A percentile compares a stretch with the other conserved stretches of the same genome.
Conservation (phyloP, 1,284 basidiomycete genomes). For the Cutaneotrichosporon dermatis region DNA sequence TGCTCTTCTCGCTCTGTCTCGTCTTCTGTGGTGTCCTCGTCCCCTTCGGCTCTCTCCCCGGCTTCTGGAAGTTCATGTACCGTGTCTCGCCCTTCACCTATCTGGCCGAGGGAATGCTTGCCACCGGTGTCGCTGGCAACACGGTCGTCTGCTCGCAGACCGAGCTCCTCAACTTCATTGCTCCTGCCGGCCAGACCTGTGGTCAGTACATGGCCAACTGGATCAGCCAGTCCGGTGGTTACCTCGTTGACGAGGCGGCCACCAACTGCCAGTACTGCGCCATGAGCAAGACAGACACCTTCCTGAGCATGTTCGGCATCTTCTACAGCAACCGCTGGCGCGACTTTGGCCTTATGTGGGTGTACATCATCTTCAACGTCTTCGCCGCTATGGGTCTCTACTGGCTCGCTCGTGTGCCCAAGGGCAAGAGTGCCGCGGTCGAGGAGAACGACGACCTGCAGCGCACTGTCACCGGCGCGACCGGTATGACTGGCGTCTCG, state of each 20-base stretch:
- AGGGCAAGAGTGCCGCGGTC: constrained; percentile 8
- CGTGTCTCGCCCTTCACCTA: constrained; percentile 67
- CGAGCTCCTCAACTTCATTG: constrained; percentile 47
- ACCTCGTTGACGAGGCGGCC: constrained; percentile 40
- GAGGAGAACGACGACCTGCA: constrained; percentile 12
- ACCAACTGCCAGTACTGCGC: constrained; percentile 49
- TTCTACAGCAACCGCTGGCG: constrained; percentile 58
- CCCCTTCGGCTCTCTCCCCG: constrained; percentile 51
- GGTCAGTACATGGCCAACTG: constrained; percentile 46
- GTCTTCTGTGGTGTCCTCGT: constrained; percentile 64
- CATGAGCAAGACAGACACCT: constrained; percentile 56
- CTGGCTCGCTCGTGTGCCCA: constrained; percentile 42
- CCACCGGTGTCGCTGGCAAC: constrained; percentile 56
- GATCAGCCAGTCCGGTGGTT: constrained; percentile 43
- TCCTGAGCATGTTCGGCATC: constrained; percentile 59
- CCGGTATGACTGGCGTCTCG: constrained; percentile 1
- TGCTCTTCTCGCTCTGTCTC: constrained; percentile 49
- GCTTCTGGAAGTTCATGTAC: constrained; percentile 82
- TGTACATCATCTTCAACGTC: constrained; percentile 60
- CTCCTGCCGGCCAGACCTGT: constrained; percentile 50
- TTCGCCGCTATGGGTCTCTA: constrained; percentile 40
- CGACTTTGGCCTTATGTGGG: constrained; percentile 61
- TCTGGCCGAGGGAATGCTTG: constrained; percentile 49
- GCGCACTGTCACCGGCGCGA: constrained; percentile 9
- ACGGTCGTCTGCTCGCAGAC: constrained; percentile 45